These are phyloP conservation scores for Chaetoceros muelleri DNA, from an alignment of 108 stramenopile species.

Conservation along the genomic window DNA sequence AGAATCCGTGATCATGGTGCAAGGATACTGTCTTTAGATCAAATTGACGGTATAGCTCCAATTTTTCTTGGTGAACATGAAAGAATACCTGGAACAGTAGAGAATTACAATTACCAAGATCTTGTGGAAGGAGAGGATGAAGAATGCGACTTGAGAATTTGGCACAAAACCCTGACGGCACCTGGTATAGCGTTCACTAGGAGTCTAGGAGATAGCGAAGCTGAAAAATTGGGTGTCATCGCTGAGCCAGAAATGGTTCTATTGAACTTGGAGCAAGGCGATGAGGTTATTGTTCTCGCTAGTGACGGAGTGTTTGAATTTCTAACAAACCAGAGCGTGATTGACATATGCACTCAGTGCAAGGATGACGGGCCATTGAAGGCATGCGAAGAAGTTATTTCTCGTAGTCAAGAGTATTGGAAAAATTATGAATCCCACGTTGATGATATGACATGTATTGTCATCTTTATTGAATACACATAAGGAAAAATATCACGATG, in stretches of 20 bases:
- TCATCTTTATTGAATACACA: conserved; percentile 27
- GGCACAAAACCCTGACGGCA: conserved; percentile 75
- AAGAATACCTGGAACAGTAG: not conserved
- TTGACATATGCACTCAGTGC: conserved; percentile 56
- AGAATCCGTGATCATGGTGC: conserved; percentile 54
- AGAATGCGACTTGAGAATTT: conserved; percentile 66
- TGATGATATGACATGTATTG: conserved; percentile 85
- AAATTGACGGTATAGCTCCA: conserved; percentile 66
- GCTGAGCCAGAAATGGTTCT: conserved; percentile 87
- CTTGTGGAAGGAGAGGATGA: conserved; percentile 60
- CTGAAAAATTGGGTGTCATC: conserved; percentile 80
- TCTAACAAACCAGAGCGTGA: conserved; percentile 75
- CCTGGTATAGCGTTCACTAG: conserved; percentile 93
- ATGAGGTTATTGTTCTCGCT: conserved; percentile 83
- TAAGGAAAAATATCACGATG: too few species aligned
- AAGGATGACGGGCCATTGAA: conserved; percentile 56
- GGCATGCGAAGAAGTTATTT: conserved; percentile 70
- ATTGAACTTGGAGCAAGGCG: conserved; percentile 51
- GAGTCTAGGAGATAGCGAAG: conserved; percentile 78
- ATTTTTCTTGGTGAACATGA: conserved; percentile 6
- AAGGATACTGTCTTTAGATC: conserved; percentile 62
- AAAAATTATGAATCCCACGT: conserved; percentile 74
- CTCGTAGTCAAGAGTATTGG: conserved; percentile 80
- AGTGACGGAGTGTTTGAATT: conserved; percentile 96
- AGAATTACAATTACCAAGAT: conserved; percentile 45